Evolutionary conservation across 1,284 basidiomycete genomes (phyloP).

Genomic region (Ustanciosporium gigantosporum): DNA sequence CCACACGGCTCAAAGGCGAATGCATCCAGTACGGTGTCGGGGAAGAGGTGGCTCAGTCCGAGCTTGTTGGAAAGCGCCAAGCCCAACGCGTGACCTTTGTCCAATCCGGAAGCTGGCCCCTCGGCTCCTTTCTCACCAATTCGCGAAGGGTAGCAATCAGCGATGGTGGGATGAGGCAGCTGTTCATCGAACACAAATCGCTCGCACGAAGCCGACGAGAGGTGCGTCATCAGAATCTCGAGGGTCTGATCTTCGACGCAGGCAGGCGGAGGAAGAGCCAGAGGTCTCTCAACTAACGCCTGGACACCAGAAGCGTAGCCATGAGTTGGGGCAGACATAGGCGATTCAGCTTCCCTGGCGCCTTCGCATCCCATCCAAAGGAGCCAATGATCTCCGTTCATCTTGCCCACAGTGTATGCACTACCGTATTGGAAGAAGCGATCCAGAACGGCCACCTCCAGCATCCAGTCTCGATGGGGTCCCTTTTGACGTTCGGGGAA

Average conservation of each 20-base stretch:
- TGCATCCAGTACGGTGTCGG: slow-evolving; percentile 81
- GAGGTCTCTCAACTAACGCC: slow-evolving; percentile 29
- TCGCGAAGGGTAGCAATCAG: slow-evolving; percentile 42
- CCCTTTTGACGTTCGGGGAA: slow-evolving; percentile 94
- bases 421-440: slow-evolving; percentile 78
- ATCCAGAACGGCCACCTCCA: slow-evolving; percentile 90
- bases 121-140: slow-evolving; percentile 5
- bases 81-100: slow-evolving; percentile 68
- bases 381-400: slow-evolving; percentile 98
- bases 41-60: slow-evolving; percentile 84
- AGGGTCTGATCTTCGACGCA: slow-evolving; percentile 78
- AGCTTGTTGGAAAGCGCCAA: slow-evolving; percentile 72
- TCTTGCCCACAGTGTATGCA: slow-evolving; percentile 95
- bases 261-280: slow-evolving; percentile 33
- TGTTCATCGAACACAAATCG: slow-evolving; percentile 73
- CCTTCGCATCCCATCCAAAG: slow-evolving; percentile 69
- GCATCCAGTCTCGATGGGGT: slow-evolving; percentile 91
- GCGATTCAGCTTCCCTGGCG: slow-evolving; percentile 41
- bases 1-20: slow-evolving; percentile 96
- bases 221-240: slow-evolving; percentile 96
- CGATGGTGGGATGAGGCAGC: slow-evolving; percentile 23
- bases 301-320: background rate
- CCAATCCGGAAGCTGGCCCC: slow-evolving; percentile 9
- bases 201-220: slow-evolving; percentile 74
- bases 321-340: slow-evolving; percentile 13